Evolutionary conservation across 2,329 filamentous ascomycete genomes (phyloP).

Genomic region (Colletotrichum sp.): DNA sequence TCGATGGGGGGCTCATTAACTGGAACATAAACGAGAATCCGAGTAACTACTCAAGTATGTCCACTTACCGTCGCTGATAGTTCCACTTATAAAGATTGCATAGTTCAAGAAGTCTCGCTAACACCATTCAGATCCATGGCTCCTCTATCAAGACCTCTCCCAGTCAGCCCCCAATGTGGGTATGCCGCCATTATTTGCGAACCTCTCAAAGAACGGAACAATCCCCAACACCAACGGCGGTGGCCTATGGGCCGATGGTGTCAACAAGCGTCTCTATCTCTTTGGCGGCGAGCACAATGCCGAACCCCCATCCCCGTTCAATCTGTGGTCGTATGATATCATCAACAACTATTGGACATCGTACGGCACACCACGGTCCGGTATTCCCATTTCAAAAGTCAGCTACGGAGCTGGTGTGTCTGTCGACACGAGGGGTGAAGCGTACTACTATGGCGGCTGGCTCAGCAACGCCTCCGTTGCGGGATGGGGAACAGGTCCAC

Average conservation of each 20-base stretch:
- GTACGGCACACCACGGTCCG: conserved; percentile 40
- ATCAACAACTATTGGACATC: conserved; percentile 61
- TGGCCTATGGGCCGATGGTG: conserved; percentile 62
- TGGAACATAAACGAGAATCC: conserved; percentile 44
- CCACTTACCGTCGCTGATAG: not conserved
- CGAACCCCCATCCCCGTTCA: conserved; percentile 47
- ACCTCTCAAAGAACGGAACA: conserved; percentile 62
- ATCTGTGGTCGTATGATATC: conserved; percentile 63
- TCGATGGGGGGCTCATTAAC: conserved; percentile 65
- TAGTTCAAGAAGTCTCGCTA: not conserved
- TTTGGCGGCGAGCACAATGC: conserved; percentile 63
- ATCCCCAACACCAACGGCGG: conserved; percentile 54
- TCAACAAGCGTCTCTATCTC: conserved; percentile 68
- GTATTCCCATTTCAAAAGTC: conserved; percentile 44
- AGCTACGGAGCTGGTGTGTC: conserved; percentile 63
- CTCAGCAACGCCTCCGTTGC: conserved; percentile 57
- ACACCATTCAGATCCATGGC: conserved; percentile 49
- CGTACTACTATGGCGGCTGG: conserved; percentile 69
- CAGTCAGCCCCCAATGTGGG: conserved; percentile 37
- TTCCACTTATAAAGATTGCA: not conserved
- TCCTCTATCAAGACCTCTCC: conserved; percentile 64
- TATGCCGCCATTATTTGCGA: conserved; percentile 59
- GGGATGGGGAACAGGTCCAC: conserved; percentile 51
- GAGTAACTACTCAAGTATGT: conserved; percentile 62
- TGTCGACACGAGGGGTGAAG: conserved; percentile 58